Conservation (phyloP, 108 stramenopile species). For the Discostella pseudostelligera region DNA sequence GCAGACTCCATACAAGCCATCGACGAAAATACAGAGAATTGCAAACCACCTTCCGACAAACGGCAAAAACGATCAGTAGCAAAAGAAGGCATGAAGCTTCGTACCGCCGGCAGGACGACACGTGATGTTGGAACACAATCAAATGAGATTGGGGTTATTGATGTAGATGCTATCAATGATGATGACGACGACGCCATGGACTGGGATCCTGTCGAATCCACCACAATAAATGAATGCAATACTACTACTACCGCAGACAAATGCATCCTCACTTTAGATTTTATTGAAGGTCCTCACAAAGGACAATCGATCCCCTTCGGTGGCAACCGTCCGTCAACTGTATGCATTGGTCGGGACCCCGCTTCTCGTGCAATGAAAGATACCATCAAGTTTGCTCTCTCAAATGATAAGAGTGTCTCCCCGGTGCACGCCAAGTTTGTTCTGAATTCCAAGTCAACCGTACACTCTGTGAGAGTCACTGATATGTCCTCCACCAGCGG, state of each 20-base stretch:
- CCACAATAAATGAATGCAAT: conserved; percentile 18
- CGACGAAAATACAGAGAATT: conserved; percentile 20
- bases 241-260: conserved; percentile 1
- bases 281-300: conserved; percentile 30
- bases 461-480: conserved; percentile 46
- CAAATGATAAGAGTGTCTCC: conserved; percentile 15
- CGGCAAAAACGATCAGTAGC: neutral
- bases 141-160: conserved; percentile 4
- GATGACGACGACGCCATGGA: conserved; percentile 39
- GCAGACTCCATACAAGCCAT: conserved; percentile 6
- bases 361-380: conserved; percentile 16
- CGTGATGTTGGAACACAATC: conserved; percentile 25
- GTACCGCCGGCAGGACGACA: conserved; percentile 11
- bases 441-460: conserved; percentile 28
- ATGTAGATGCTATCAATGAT: no score
- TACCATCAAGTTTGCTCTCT: conserved; percentile 14
- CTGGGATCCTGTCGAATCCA: conserved; percentile 26
- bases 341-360: conserved; percentile 29
- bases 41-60: neutral
- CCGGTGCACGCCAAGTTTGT: conserved; percentile 37
- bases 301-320: conserved; percentile 28
- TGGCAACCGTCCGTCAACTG: conserved; percentile 18
- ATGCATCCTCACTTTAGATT: conserved; percentile 30
- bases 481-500: conserved; percentile 54
- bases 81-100: neutral